phyloP scores from a whole-genome alignment of 371 early-diverging fungal species.

The Apophysomyces variabilis region DNA sequence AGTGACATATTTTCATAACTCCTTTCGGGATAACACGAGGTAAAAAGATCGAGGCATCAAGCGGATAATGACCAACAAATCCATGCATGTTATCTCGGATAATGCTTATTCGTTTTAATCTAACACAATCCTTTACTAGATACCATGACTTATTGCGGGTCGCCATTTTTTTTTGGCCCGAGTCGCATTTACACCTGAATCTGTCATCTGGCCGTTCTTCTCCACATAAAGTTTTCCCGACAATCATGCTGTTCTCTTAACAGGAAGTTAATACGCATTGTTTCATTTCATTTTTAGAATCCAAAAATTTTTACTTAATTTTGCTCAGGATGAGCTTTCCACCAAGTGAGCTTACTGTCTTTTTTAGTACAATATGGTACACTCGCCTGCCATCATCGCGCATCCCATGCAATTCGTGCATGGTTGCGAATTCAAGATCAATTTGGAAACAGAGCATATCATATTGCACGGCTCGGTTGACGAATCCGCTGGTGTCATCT shows the following conservation, averaged over 20 bases:
- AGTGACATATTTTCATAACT: too few species aligned
- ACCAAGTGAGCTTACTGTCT: background rate
- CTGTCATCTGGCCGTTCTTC: background rate
- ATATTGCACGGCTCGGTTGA: slow-evolving; percentile 48
- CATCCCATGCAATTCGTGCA: slow-evolving; percentile 46
- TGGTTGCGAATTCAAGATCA: slow-evolving; percentile 43
- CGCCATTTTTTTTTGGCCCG: too few species aligned
- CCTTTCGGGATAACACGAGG: too few species aligned
- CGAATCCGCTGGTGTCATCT: slow-evolving; percentile 53
- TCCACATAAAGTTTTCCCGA: slow-evolving; percentile 2
- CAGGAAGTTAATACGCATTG: background rate
- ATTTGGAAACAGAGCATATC: slow-evolving; percentile 44
- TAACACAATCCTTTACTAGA: too few species aligned
- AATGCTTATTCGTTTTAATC: too few species aligned
- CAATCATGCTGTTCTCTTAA: slow-evolving; percentile 1
- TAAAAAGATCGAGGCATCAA: too few species aligned
- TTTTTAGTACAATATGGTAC: slow-evolving; percentile 17
- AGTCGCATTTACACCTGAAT: background rate
- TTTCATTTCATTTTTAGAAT: background rate
- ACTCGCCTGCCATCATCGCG: slow-evolving; percentile 3
- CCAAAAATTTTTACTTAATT: background rate
- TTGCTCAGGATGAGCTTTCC: background rate
- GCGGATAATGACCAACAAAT: too few species aligned
- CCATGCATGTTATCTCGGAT: too few species aligned
- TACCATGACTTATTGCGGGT: too few species aligned